Base-by-base conservation (phyloP, 129 eudicot genomes). In the Tanacetum coccineum region DNA sequence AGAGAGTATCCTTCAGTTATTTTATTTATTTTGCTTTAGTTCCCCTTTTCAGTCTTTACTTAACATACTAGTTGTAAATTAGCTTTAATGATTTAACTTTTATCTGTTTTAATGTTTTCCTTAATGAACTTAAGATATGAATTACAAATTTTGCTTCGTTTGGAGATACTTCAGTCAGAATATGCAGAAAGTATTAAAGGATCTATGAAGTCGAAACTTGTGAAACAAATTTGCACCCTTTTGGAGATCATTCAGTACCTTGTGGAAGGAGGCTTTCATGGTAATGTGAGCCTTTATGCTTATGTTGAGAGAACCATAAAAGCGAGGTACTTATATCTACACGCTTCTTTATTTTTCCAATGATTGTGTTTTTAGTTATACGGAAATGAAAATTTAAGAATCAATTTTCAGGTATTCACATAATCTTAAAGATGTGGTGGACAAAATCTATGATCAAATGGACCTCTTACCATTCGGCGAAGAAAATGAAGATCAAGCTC, bases 241-340 rank as follows among this genome's bases (percentile, higher is more conserved):
- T 68, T 93, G 66, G 92, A 93, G 72, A 80, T 93, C 75, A 71
- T 89, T 48, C 99, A 93, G 65, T 93, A 73, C 76, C 87, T 86
- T 62, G 85, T 89, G 62, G 95, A 81, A 73, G 99, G 95, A 69
- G 96, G 96, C 20, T 73, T 93, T 71, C 95, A 89, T 77, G 99
- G 99, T 58, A 81, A 81, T 63, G 40, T 86, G 67, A 89, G 87
- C 69, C 88, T 93, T 14, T 89, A 82, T 73, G 90, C 84, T 62
- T 93, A 86, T 83, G 90, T 84, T 57, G 93, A 87, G 79, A 73
- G 80, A 64, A 84, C 85, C 71, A 84, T 93, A 53, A 84, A 80
- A 79, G 53, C 79, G 22, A 93, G 99, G 99, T 93, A 79, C 75
- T 66, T 3, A 48, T 18, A 19, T 68, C 39, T 30, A 15, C 22